phyloP scores from a whole-genome alignment of 768 basidiomycete species.

The Glaciozyma antarctica region DNA sequence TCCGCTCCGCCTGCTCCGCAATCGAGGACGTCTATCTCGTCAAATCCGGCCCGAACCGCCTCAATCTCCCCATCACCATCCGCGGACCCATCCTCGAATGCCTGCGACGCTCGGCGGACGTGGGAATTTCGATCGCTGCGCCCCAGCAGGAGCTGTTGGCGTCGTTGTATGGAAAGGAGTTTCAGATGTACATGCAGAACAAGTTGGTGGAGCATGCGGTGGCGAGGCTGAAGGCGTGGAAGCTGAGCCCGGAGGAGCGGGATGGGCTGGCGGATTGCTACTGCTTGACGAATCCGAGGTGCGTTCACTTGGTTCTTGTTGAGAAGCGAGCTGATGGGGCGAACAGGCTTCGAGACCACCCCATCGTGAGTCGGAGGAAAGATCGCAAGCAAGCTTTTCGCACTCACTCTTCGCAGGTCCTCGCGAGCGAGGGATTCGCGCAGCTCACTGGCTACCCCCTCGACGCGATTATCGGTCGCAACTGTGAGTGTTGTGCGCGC shows the following conservation, averaged over 20 bases:
- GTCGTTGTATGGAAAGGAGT: not conserved
- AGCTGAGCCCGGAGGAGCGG: not conserved
- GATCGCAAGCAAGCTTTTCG: not conserved
- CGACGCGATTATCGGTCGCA: conserved; percentile 16
- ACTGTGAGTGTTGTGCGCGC: conserved; percentile 2
- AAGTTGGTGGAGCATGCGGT: conserved; percentile 8
- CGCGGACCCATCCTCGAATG: conserved; percentile 17
- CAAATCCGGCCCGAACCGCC: conserved; percentile 9
- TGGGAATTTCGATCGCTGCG: not conserved
- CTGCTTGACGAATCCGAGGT: conserved; percentile 17
- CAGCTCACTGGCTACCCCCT: conserved; percentile 13
- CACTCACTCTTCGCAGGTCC: not conserved
- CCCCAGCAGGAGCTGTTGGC: conserved; percentile 10
- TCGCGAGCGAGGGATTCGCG: conserved; percentile 17
- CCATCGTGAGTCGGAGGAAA: not conserved
- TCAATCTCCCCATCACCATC: conserved; percentile 19
- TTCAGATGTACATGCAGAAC: conserved; percentile 14
- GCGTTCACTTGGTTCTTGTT: not conserved
- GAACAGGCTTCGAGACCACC: conserved; percentile 8
- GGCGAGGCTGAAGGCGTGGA: conserved; percentile 4
- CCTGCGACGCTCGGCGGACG: not conserved
- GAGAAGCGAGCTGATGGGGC: not conserved
- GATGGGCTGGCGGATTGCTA: conserved; percentile 14
- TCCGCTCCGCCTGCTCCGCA: conserved; percentile 7
- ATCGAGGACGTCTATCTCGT: conserved; percentile 20